Conservation (phyloP, 371 early-diverging fungal genomes). For the Actinomucor elegans region DNA sequence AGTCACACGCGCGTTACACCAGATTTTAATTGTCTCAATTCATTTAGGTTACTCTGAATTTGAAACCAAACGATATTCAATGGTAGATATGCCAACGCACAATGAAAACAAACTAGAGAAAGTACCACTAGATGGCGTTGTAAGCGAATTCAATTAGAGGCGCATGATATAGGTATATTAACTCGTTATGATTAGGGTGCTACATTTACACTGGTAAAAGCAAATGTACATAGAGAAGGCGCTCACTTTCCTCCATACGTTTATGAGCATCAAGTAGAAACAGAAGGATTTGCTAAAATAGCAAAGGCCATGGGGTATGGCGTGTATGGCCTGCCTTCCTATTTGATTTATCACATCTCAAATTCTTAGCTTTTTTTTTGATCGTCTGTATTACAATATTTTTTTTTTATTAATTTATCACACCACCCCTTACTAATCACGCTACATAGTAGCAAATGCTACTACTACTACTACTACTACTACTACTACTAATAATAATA, state of each 20-base stretch:
- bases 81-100: slow-evolving; percentile 50
- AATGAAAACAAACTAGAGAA: slow-evolving; percentile 16
- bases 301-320: slow-evolving; percentile 60
- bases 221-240: slow-evolving; percentile 68
- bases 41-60: slow-evolving; percentile 33
- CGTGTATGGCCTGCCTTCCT: slow-evolving; percentile 50
- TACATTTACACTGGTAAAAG: slow-evolving; percentile 58
- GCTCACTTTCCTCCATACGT: slow-evolving; percentile 65
- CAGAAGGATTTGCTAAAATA: slow-evolving; percentile 78
- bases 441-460: no score
- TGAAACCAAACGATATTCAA: slow-evolving; percentile 27
- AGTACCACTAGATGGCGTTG: slow-evolving; percentile 22
- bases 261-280: slow-evolving; percentile 71
- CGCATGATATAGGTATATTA: no score
- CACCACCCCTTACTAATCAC: no score
- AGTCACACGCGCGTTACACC: no score
- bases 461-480: no score
- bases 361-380: slow-evolving; percentile 8
- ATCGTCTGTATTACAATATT: neutral
- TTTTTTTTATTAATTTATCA: no score
- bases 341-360: slow-evolving; percentile 42
- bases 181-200: no score
- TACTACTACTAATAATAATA: no score
- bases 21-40: neutral
- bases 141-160: no score